phyloP scores from a whole-genome alignment of 148 eudicot species.

The Cornus kousa region DNA sequence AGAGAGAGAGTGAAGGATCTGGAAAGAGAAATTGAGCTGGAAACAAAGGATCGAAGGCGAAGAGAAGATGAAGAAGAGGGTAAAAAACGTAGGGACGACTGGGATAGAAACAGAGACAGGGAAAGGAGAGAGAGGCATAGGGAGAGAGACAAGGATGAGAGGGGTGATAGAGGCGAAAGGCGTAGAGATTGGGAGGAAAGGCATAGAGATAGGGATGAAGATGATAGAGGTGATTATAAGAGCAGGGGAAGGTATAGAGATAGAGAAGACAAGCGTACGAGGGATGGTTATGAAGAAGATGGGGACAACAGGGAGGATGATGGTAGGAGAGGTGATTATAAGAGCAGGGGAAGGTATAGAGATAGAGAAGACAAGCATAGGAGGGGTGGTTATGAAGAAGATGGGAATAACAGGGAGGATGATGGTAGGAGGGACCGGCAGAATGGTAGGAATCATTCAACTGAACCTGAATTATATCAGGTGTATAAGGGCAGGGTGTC shows the following conservation, averaged over 20 bases:
- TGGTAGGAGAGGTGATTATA: conserved; percentile 25
- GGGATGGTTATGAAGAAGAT: conserved; percentile 26
- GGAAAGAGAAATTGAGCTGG: conserved; percentile 46
- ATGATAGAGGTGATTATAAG: conserved; percentile 1
- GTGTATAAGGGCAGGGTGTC: conserved; percentile 86
- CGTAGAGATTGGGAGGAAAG: conserved; percentile 16
- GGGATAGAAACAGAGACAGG: conserved; percentile 21
- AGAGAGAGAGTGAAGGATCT: conserved; percentile 48
- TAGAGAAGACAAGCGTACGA: conserved; percentile 11
- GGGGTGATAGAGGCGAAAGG: conserved; percentile 25
- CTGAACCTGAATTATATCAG: conserved; percentile 57
- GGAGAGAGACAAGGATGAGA: conserved; percentile 23
- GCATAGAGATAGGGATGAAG: conserved; percentile 10
- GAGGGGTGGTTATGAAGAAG: conserved; percentile 24
- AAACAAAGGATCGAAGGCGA: conserved; percentile 14
- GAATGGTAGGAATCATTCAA: conserved; percentile 21
- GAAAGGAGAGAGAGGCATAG: conserved; percentile 18
- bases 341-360: conserved; percentile 11
- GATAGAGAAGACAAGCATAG: conserved; percentile 12
- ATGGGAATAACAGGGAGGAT: conserved; percentile 31
- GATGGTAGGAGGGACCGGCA: conserved; percentile 30
- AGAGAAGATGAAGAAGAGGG: conserved; percentile 9
- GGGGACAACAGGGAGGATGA: conserved; percentile 31
- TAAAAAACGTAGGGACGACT: conserved; percentile 9
- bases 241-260: conserved; percentile 14